A percentile compares a stretch with the other conserved stretches of the same genome.
phyloP scores from a whole-genome alignment of 2,329 filamentous ascomycete genomes.

The Fusarium xylarioides region DNA sequence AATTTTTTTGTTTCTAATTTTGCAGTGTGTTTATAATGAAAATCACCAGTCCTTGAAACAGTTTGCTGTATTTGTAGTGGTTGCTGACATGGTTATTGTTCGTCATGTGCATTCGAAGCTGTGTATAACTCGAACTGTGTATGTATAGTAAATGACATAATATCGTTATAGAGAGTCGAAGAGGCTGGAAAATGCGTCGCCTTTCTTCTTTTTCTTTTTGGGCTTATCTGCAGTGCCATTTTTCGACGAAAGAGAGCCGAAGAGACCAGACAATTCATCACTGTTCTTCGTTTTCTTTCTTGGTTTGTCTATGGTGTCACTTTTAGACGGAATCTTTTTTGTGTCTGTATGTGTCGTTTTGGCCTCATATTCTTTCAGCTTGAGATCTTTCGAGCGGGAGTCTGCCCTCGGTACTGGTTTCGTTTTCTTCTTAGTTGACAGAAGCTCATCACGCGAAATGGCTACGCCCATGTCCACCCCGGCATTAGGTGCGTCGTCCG shows the following conservation, averaged over 20 bases:
- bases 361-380: neutral
- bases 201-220: constrained; percentile 66
- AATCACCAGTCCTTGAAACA: constrained; percentile 27
- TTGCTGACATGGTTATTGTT: neutral
- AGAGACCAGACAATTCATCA: constrained; percentile 74
- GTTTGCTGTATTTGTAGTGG: neutral
- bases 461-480: constrained; percentile 42
- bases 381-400: neutral
- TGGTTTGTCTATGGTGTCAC: constrained; percentile 50
- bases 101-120: neutral
- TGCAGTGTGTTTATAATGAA: constrained; percentile 43
- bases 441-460: constrained; percentile 42
- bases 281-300: constrained; percentile 67
- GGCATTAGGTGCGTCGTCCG: neutral
- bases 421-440: constrained; percentile 1
- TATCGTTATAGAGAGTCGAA: constrained; percentile 65
- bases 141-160: neutral
- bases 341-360: constrained; percentile 12
- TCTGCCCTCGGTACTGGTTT: constrained; percentile 3
- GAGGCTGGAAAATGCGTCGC: constrained; percentile 71
- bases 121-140: neutral
- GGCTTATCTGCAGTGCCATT: constrained; percentile 50
- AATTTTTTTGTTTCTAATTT: constrained; percentile 31
- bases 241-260: constrained; percentile 43
- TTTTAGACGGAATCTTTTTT: constrained; percentile 45